Base-by-base conservation (phyloP, 202 grass and related monocot species). In the Digitaria exilis region DNA sequence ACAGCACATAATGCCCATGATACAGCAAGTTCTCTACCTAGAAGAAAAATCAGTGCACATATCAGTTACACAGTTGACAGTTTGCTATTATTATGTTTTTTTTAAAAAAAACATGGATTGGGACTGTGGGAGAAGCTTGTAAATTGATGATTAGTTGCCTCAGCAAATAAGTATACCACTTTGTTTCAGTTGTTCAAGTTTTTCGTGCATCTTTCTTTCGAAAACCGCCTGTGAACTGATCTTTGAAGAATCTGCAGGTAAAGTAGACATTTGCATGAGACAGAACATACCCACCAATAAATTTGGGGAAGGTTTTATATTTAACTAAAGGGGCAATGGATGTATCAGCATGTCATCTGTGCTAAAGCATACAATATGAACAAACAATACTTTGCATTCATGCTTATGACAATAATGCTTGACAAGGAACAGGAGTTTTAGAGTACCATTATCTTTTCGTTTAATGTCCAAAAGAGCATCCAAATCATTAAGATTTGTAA, bases 1-100 rank as follows among this genome's bases (percentile, higher is more conserved):
- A 92, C 91, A 44, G 91, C 74, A 86, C 96, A 98, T 84, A 98
- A 87, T 78, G 93, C 96, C 96, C 91, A 98, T 45, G 96, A 98
- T 70, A 98, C 89, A 82, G 85, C 89, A 90, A 98, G 96, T 74
- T 98, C 91, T 88, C 84, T 82, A 83, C 96, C 96, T 98, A 83
- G 63, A 90, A 87, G 49, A 42, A 72, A 86, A 74, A 82, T 24
- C 56, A 88, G 34, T 32, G 26, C 4, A 69, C 69, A 25, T 34
- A 30, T 83, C 35, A 73, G 61, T 30, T 14, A 72, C 45, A 56
- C 42, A 75, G 7, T 34, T 37, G 32, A 60, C 49, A 60, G 17
- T 50, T 26, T 48, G 21, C 21, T 46, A 55, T 42, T 1, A 22
- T n/a, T n/a, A n/a, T n/a, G n/a, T n/a, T n/a, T n/a, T n/a, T n/a